A percentile compares a stretch with the other conserved stretches of the same genome.
phyloP scores from a whole-genome alignment of 768 basidiomycete genomes.

The Hygrocybe punicea region DNA sequence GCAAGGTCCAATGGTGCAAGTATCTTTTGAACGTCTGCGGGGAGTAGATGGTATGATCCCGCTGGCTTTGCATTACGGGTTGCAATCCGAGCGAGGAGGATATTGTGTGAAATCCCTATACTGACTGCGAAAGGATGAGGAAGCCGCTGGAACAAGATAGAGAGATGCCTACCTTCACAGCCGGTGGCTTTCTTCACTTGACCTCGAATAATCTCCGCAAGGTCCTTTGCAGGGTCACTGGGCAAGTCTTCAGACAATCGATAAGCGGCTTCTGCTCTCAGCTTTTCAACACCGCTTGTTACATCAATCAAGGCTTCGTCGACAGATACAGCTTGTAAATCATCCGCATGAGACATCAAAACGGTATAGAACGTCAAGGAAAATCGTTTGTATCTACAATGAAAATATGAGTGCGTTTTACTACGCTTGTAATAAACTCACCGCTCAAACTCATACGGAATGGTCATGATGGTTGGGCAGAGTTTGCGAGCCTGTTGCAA shows the following conservation, averaged over 20 bases:
- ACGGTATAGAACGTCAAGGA: constrained; percentile 91
- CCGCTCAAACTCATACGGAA: constrained; percentile 94
- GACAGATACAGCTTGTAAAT: constrained; percentile 91
- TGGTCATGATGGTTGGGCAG: constrained; percentile 68
- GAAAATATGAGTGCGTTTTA: background rate
- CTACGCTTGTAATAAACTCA: constrained; percentile 22
- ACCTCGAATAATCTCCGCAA: constrained; percentile 77
- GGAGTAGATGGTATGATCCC: constrained; percentile 71
- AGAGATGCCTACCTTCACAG: constrained; percentile 64
- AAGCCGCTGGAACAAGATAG: background rate
- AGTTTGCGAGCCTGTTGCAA: constrained; percentile 75
- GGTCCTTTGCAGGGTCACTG: constrained; percentile 65
- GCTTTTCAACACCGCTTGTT: constrained; percentile 52
- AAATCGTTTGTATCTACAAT: constrained; percentile 72
- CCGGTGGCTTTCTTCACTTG: constrained; percentile 75
- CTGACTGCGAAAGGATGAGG: constrained; percentile 53
- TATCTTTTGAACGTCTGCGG: constrained; percentile 48
- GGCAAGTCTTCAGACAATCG: constrained; percentile 20
- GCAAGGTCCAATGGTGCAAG: constrained; percentile 70
- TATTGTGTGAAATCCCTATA: constrained; percentile 89
- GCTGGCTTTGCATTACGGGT: constrained; percentile 91
- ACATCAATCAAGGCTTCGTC: constrained; percentile 96
- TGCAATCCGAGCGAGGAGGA: constrained; percentile 88
- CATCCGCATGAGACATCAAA: constrained; percentile 84
- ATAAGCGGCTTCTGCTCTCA: constrained; percentile 24